These are phyloP conservation scores for Danielozyma ontarioensis DNA, from an alignment of 805 yeast species.

Conservation along the genomic window DNA sequence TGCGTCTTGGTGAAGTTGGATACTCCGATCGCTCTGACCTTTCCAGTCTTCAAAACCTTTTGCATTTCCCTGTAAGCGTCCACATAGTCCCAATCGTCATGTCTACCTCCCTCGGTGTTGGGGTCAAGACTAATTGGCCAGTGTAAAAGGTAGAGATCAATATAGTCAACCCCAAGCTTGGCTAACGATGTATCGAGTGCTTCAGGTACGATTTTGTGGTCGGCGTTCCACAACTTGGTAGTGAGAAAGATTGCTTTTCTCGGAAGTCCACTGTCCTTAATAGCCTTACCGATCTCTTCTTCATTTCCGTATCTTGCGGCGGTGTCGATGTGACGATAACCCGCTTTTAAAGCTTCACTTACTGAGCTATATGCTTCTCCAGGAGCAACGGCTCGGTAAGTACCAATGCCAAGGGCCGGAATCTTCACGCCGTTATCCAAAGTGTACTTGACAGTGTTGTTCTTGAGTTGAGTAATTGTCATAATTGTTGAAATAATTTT, in stretches of 20 bases:
- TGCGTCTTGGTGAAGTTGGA: slow-evolving; percentile 61
- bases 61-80: slow-evolving; percentile 32
- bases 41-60: slow-evolving; percentile 20
- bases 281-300: slow-evolving; percentile 52
- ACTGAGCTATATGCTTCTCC: slow-evolving; percentile 53
- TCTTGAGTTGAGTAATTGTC: background rate
- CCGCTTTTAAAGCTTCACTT: slow-evolving; percentile 53
- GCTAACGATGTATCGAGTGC: slow-evolving; percentile 56
- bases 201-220: slow-evolving; percentile 45
- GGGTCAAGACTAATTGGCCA: slow-evolving; percentile 67
- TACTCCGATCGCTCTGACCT: slow-evolving; percentile 68
- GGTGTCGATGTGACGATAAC: slow-evolving; percentile 75
- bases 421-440: slow-evolving; percentile 60
- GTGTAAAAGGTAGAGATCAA: slow-evolving; percentile 74
- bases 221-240: slow-evolving; percentile 62
- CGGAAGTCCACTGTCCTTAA: slow-evolving; percentile 53
- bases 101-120: slow-evolving; percentile 20
- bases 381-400: slow-evolving; percentile 57
- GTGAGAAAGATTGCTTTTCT: slow-evolving; percentile 65
- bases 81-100: slow-evolving; percentile 25
- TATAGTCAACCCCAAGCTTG: slow-evolving; percentile 66
- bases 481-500: no score
- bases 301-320: slow-evolving; percentile 70
- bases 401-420: slow-evolving; percentile 71
- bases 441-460: slow-evolving; percentile 17